Evolutionary conservation across 441 rosid genomes (phyloP).

Genomic region (Isatis lusitanica): DNA sequence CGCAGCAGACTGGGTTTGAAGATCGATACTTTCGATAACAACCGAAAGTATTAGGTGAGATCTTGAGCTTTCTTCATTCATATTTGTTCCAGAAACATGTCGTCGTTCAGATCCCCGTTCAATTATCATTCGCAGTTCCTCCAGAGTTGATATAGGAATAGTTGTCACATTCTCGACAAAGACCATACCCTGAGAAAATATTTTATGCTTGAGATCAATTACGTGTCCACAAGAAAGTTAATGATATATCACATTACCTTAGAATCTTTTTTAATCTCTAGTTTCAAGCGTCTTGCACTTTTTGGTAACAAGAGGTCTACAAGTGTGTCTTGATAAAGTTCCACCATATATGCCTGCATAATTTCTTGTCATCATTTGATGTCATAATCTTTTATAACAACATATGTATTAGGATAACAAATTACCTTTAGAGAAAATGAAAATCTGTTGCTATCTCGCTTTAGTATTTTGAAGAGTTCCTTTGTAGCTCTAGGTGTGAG

Average conservation of each 20-base stretch:
- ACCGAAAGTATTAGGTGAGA: conserved; percentile 90
- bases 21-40: conserved; percentile 86
- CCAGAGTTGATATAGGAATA: conserved; percentile 65
- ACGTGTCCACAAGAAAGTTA: conserved; percentile 1
- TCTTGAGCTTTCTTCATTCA: conserved; percentile 97
- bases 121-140: conserved; percentile 69
- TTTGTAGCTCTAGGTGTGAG: conserved; percentile 83
- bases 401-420: background rate
- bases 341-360: conserved; percentile 91
- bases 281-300: conserved; percentile 61
- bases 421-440: conserved; percentile 80
- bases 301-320: conserved; percentile 81
- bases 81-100: conserved; percentile 86
- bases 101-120: conserved; percentile 82
- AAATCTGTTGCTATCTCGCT: conserved; percentile 74
- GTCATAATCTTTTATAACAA: background rate
- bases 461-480: conserved; percentile 77
- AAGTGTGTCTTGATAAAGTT: conserved; percentile 92
- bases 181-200: conserved; percentile 79
- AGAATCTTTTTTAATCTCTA: conserved; percentile 89
- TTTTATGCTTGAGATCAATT: conserved; percentile 5
- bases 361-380: conserved; percentile 19
- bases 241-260: conserved; percentile 51
- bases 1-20: conserved; percentile 87
- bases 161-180: conserved; percentile 82